phyloP scores from a whole-genome alignment of 73 alveolate genomes.

The Stentor roeselii region DNA sequence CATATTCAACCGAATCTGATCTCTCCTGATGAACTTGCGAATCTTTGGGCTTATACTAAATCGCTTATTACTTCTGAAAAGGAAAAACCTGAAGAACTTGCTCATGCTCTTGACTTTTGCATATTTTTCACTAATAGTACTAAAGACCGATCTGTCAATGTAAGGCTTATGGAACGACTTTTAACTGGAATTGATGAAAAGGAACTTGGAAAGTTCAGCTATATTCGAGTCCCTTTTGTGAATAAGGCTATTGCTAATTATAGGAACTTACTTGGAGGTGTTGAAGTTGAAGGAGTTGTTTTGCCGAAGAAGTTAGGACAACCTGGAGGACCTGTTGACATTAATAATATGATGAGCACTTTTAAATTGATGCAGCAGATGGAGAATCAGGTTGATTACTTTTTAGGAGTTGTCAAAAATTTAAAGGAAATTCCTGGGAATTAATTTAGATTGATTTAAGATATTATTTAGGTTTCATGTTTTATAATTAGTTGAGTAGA shows the following conservation, averaged over 20 bases:
- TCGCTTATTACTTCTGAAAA: neutral
- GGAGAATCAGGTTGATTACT: neutral
- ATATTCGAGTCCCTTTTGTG: neutral
- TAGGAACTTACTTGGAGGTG: neutral
- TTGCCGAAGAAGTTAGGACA: neutral
- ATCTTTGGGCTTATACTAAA: neutral
- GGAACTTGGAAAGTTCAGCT: neutral
- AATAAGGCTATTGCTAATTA: neutral
- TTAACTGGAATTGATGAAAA: neutral
- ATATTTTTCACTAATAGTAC: too few relatives aligned
- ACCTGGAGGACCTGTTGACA: constrained; percentile 8
- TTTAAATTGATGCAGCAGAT: neutral
- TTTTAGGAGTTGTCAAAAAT: too few relatives aligned
- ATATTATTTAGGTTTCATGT: too few relatives aligned
- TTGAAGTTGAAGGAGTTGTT: neutral
- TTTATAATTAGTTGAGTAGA: too few relatives aligned
- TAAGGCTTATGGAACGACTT: neutral
- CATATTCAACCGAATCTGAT: too few relatives aligned
- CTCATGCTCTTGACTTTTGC: neutral
- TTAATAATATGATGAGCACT: neutral
- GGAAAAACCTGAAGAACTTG: neutral
- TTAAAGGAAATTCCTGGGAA: neutral
- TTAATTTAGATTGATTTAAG: too few relatives aligned
- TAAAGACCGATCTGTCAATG: neutral
- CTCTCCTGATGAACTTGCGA: neutral